Conservation (phyloP, 2,329 filamentous ascomycete genomes). For the Cercospora sp. region DNA sequence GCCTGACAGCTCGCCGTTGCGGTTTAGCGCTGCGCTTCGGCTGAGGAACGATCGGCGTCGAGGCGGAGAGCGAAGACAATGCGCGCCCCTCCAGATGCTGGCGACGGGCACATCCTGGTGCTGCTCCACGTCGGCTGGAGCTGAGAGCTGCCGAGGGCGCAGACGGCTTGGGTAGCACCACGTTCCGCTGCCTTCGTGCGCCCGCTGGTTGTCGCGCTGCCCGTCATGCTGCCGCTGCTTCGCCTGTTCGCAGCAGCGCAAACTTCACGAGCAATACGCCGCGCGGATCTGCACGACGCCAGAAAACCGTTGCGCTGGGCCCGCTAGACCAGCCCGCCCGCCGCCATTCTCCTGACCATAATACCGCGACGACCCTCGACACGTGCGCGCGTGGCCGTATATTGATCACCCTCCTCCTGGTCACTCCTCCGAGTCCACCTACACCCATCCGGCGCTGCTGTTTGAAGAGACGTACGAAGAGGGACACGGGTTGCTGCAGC, state of each 20-base stretch:
- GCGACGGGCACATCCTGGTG: neutral
- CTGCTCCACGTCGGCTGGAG: neutral
- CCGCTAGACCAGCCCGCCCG: neutral
- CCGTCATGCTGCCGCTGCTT: slow-evolving; percentile 1
- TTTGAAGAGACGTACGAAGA: neutral
- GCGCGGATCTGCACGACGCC: slow-evolving; percentile 6
- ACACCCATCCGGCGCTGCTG: neutral
- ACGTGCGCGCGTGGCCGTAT: neutral
- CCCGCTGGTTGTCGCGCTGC: neutral
- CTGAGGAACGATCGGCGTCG: neutral
- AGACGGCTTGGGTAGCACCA: neutral
- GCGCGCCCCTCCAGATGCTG: neutral
- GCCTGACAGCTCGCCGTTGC: neutral
- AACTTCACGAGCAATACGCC: neutral
- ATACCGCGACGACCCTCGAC: neutral
- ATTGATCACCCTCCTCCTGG: neutral
- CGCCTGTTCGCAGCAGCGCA: neutral
- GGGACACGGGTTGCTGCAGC: neutral
- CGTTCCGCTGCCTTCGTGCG: neutral
- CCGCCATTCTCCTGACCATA: neutral
- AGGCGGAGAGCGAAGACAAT: neutral
- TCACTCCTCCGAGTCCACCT: neutral
- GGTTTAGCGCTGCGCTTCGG: neutral
- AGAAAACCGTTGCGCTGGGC: slow-evolving; percentile 7
- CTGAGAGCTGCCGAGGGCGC: too few species aligned